Evolutionary conservation across 208 protist species (phyloP), one percentile per base, ranked within the genome.

Genomic region (Lotmaria passim): DNA sequence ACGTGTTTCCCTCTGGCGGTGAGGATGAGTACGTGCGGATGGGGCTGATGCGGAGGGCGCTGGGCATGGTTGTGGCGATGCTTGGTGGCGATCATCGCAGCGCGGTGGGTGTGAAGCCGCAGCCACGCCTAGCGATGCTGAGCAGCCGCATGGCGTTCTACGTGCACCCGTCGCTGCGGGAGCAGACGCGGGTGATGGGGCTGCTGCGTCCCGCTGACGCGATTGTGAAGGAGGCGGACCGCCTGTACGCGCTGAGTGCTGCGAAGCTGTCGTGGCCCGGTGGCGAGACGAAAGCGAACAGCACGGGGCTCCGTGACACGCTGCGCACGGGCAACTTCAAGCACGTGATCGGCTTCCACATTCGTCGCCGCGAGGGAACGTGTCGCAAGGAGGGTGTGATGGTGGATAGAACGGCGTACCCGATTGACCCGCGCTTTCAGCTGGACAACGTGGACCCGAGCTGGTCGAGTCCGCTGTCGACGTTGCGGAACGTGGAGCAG

Each of bases 101-200:
- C 4, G 24, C n/a, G n/a, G 46, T 4, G 21, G 38, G 14, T 11
- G 8, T 44, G 47, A 15, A 21, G 28, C 24, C 55, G 65, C 65
- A 43, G 57, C 41, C 43, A 3, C 59, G 46, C 1, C 44, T 72
- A 3, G 46, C 41, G 15, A 41, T 72, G 28, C 4, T 72, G n/a
- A 44, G 39, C 23, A 36, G 56, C 23, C 33, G 48, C 56, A 72
- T 60, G 34, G 66, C 56, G 43, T 72, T 57, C 24, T 51, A 53
- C 24, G 23, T 50, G 53, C 39, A 41, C 11, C 31, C 41, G 7
- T 17, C 39, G 21, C 43, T 72, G 43, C n/a, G 3, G 24, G 66
- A 72, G 58, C 48, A 48, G 46, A 72, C 66, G 19, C 56, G 44
- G 56, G 17, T 72, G 34, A 51, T 64, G 44, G 66, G 26, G 21